Base-by-base conservation (phyloP, 305 asterid species). In the Fraxinus paxiana region DNA sequence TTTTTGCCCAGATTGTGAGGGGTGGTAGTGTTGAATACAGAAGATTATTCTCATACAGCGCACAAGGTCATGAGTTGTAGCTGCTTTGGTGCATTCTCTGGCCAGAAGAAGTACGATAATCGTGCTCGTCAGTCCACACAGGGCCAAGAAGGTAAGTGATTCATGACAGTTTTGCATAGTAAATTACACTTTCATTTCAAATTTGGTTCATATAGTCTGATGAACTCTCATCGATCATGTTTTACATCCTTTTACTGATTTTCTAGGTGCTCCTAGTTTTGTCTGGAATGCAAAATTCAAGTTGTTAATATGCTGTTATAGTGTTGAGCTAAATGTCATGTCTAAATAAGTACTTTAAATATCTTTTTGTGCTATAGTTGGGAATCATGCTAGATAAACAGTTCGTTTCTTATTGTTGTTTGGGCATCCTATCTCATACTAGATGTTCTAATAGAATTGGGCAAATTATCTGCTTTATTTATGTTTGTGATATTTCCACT, bases 51-150 rank as follows among this genome's bases (percentile, higher is more conserved):
- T 35, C 24, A 38, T 48, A 77, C 78, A 73, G 79, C 65, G 77
- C 65, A 56, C 76, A 83, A 73, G 85, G 92, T 85, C 87, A 94
- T 93, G 98, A 86, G 86, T 81, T 91, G 97, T 83, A 81, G 91
- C 90, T 92, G 90, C 88, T 94, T 93, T 83, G 90, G 97, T 76
- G 80, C 81, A 77, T 86, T 90, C 46, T 56, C 79, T 12, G 69
- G 77, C 76, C 87, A 80, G 34, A 86, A 84, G 79, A 84, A 83
- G 81, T 84, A 76, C 41, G 81, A 84, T 46, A 82, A 82, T 81
- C 81, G 77, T 78, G 84, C 82, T 77, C 13, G 70, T 80, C 87
- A 75, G 41, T 81, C 80, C 46, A 76, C 80, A 5, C 87, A 78
- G 83, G 93, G 85, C 56, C 85, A 83, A 83, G 90, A 86, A 93